Evolutionary conservation across 2,329 filamentous ascomycete species (phyloP), one percentile per base, ranked within the genome.

Genomic region (Hymenoscyphus repandus): DNA sequence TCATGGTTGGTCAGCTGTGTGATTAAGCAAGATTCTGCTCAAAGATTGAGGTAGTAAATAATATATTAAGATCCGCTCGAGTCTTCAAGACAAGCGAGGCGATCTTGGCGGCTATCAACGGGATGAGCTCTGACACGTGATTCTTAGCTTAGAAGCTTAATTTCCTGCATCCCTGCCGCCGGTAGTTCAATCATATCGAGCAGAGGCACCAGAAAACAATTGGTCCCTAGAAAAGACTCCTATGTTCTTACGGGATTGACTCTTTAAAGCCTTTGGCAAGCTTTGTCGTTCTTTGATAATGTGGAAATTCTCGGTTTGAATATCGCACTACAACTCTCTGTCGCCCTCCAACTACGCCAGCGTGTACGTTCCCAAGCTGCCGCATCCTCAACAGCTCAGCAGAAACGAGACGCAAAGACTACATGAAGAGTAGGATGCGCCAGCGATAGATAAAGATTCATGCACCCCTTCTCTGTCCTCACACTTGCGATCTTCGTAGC

Each of bases 401-500:
- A 17, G 49, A 38, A 33, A 31, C 33, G 13, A 40, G 47, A 45
- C 53, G 18, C 17, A 50, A 50, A 53, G 61, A 27, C 22, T 4
- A 27, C 22, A 27, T 4, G 22, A 27, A 27, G 22, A 27, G 7
- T 27, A 27, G 61, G 57, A 65, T 65, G 62, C 58, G 52, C 51
- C 53, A 61, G 58, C 55, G 50, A 59, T 62, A 64, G 62, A 48
- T 52, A 56, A 53, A 58, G 58, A 64, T 67, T 67, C 58, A 97
- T 97, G 92, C 91, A 96, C 90, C 90, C 91, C 67, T 96, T 97
- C 77, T 97, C 92, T 58, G 77, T 92, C 70, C 82, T 96, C 72
- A 95, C 91, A 66, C 84, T 96, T 74, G 90, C 88, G 74, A 96
- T 99, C 76, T 99, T 99, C 77, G 87, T 97, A 79, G 92, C 93